These are phyloP conservation scores for Simmondsia chinensis DNA, from an alignment of 148 eudicot genomes.

Conservation along the genomic window DNA sequence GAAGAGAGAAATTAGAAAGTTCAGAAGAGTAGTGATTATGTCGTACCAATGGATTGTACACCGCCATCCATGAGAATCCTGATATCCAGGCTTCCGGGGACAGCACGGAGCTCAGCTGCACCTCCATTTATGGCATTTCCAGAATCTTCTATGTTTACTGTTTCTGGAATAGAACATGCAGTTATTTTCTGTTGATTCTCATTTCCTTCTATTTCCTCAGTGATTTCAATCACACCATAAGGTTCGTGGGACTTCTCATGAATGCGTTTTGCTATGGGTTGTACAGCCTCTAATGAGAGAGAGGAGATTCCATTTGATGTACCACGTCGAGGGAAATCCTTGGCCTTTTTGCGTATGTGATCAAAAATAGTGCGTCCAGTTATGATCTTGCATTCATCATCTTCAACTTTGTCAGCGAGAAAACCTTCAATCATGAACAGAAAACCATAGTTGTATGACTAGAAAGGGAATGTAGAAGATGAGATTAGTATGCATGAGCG, in stretches of 20 bases:
- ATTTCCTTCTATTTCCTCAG: conserved; percentile 14
- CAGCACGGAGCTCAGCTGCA: conserved; percentile 2
- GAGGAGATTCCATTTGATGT: conserved; percentile 25
- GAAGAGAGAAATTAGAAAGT: too few relatives aligned
- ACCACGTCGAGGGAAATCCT: conserved; percentile 50
- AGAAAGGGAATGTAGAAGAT: background rate
- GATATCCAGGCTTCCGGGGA: conserved; percentile 12
- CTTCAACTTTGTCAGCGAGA: conserved; percentile 24
- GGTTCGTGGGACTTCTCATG: conserved; percentile 32
- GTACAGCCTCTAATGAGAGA: conserved; percentile 40
- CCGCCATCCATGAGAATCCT: conserved; percentile 17
- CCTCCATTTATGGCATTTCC: conserved; percentile 9
- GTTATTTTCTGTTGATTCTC: conserved; percentile 7
- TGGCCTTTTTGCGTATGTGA: conserved; percentile 80
- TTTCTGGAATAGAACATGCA: conserved; percentile 13
- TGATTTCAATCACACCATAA: conserved; percentile 9
- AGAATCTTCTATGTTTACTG: conserved; percentile 5
- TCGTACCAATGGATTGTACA: conserved; percentile 15
- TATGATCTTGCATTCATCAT: conserved; percentile 67
- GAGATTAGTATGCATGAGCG: conserved; percentile 3
- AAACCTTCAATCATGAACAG: conserved; percentile 20
- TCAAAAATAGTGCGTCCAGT: conserved; percentile 65
- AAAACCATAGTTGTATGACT: conserved; percentile 8
- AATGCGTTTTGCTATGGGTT: conserved; percentile 32
- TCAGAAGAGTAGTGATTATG: background rate